A percentile compares a stretch with the other conserved stretches of the same genome.
Evolutionary conservation across 768 basidiomycete genomes (phyloP).

Genomic region (Austroboletus festivus): DNA sequence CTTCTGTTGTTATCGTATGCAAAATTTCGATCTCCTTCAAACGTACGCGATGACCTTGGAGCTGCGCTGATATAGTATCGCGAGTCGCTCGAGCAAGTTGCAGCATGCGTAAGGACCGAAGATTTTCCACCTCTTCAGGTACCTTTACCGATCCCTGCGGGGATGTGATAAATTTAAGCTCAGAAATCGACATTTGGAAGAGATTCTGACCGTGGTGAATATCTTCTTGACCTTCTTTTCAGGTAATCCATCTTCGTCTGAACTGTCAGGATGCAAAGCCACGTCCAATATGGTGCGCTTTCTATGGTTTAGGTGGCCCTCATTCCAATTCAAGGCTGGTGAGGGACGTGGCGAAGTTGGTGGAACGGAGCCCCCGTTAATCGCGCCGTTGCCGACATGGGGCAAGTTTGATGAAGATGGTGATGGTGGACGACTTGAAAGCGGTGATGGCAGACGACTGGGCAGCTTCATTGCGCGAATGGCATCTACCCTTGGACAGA

Average conservation of each 20-base stretch:
- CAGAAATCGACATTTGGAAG: not conserved
- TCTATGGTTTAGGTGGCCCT: no score
- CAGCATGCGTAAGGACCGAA: not conserved
- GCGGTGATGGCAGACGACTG: no score
- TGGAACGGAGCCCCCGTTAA: no score
- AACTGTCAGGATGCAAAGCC: no score
- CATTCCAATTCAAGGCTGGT: no score
- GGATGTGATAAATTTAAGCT: not conserved
- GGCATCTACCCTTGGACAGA: no score
- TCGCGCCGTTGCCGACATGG: no score
- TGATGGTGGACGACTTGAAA: no score
- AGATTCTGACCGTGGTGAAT: not conserved
- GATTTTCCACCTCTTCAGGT: not conserved
- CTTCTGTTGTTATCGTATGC: not conserved
- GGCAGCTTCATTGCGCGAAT: no score
- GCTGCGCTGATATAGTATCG: not conserved
- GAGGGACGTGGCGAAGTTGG: no score
- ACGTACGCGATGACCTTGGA: not conserved
- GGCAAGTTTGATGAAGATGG: no score
- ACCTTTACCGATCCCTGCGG: not conserved
- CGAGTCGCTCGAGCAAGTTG: slow-evolving; percentile 1
- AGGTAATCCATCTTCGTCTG: not conserved
- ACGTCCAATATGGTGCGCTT: no score
- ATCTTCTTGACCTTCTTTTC: not conserved
- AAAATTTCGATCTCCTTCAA: slow-evolving; percentile 1